A percentile compares a stretch with the other conserved stretches of the same genome.
Conservation (phyloP, 257 asterid species). For the Handroanthus guayacan region DNA sequence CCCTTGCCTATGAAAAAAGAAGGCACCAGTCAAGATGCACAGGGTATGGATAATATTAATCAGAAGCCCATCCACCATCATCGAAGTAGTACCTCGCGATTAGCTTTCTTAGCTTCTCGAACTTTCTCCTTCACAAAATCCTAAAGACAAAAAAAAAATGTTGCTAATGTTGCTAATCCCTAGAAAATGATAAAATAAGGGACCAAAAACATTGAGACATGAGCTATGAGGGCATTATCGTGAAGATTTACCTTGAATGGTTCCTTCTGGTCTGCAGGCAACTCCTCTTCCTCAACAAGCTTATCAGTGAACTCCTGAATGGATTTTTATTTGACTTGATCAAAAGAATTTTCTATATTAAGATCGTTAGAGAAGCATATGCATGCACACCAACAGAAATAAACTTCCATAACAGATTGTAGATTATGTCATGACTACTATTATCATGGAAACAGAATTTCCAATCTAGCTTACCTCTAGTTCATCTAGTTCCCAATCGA, state of each 20-base stretch:
- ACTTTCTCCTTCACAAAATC: conserved; percentile 79
- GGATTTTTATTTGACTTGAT: conserved; percentile 2
- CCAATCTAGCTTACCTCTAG: conserved; percentile 64
- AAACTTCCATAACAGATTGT: not conserved
- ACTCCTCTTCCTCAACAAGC: conserved; percentile 71
- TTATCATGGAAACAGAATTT: not conserved
- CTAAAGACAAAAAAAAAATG: conserved; percentile 42
- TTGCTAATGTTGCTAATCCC: not conserved
- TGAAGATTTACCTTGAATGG: conserved; percentile 65
- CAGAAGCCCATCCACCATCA: conserved; percentile 10
- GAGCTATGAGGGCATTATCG: conserved; percentile 10
- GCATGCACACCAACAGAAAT: too few species aligned
- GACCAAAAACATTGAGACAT: conserved; percentile 13
- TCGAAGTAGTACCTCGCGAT: conserved; percentile 62
- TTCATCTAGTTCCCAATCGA: conserved; percentile 94
- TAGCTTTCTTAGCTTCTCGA: conserved; percentile 71
- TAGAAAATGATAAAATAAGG: not conserved
- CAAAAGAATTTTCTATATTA: not conserved
- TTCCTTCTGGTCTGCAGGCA: conserved; percentile 71
- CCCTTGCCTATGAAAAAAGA: conserved; percentile 70
- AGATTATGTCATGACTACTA: not conserved
- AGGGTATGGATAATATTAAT: conserved; percentile 17
- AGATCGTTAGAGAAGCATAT: not conserved
- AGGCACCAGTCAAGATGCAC: conserved; percentile 25
- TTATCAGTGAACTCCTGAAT: conserved; percentile 74